These are phyloP conservation scores for Leavenworthia alabamica DNA, from an alignment of 345 rosid species.

Conservation along the genomic window DNA sequence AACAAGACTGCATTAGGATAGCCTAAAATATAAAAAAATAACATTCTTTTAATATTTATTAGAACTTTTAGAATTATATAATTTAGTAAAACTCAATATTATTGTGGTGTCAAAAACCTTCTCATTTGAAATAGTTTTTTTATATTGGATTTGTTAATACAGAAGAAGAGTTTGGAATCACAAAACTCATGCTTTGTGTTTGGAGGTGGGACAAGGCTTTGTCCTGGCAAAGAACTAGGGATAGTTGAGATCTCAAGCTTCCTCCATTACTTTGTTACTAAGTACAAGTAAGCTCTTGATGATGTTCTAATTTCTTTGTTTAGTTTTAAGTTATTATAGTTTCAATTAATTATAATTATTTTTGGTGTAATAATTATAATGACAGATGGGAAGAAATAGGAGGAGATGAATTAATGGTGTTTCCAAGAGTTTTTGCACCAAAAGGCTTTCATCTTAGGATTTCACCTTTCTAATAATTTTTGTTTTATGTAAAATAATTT, in stretches of 20 bases:
- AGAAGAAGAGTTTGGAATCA: conserved; percentile 66
- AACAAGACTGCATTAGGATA: too few relatives aligned
- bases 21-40: too few relatives aligned
- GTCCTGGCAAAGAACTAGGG: conserved; percentile 95
- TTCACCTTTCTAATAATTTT: conserved; percentile 38
- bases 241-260: conserved; percentile 81
- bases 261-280: conserved; percentile 85
- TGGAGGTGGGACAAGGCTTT: conserved; percentile 85
- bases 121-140: conserved; percentile 1
- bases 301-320: too few relatives aligned
- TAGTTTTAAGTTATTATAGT: too few relatives aligned
- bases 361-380: too few relatives aligned
- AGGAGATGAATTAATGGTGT: conserved; percentile 56
- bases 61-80: too few relatives aligned
- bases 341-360: too few relatives aligned
- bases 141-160: too few relatives aligned
- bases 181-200: conserved; percentile 53
- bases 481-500: too few relatives aligned
- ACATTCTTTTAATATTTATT: too few relatives aligned
- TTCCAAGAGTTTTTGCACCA: conserved; percentile 94
- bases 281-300: conserved; percentile 53
- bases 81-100: too few relatives aligned
- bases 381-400: conserved; percentile 92
- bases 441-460: conserved; percentile 76
- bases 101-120: not conserved